phyloP scores from a whole-genome alignment of 192 early-diverging fungal species.

The Gaertneriomyces semiglobifer region DNA sequence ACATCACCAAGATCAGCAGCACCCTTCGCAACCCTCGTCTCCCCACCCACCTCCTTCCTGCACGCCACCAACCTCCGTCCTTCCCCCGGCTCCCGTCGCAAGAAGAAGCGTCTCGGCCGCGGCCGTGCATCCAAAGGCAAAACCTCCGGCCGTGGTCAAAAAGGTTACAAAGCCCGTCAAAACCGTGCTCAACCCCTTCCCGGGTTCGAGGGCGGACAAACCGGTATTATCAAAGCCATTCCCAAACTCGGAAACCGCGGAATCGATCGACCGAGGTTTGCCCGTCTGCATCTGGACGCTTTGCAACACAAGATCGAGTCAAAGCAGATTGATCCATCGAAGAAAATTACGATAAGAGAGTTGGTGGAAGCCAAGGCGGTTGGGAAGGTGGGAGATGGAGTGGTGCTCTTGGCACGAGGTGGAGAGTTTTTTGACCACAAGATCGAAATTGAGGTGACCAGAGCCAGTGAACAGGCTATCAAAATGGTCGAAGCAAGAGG shows the following conservation, averaged over 20 bases:
- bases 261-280: constrained; percentile 11
- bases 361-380: constrained; percentile 63
- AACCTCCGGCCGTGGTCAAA: constrained; percentile 86
- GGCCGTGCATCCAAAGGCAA: constrained; percentile 88
- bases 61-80: constrained; percentile 34
- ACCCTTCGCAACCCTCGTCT: constrained; percentile 6
- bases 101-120: constrained; percentile 31
- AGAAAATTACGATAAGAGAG: constrained; percentile 79
- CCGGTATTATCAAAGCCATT: constrained; percentile 72
- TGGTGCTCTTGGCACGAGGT: constrained; percentile 78
- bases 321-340: constrained; percentile 74
- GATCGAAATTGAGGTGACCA: constrained; percentile 81
- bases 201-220: constrained; percentile 93
- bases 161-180: constrained; percentile 81
- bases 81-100: constrained; percentile 36
- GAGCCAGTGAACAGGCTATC: constrained; percentile 75
- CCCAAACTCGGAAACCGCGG: constrained; percentile 77
- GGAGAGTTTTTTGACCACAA: constrained; percentile 68
- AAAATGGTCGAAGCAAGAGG: constrained; percentile 75
- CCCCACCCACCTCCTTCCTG: constrained; percentile 18
- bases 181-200: constrained; percentile 73
- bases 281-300: constrained; percentile 66
- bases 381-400: constrained; percentile 78
- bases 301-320: constrained; percentile 89
- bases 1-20: not conserved